These are phyloP conservation scores for Rachicladosporium sp. DNA, from an alignment of 2,329 filamentous ascomycete species.

Conservation along the genomic window DNA sequence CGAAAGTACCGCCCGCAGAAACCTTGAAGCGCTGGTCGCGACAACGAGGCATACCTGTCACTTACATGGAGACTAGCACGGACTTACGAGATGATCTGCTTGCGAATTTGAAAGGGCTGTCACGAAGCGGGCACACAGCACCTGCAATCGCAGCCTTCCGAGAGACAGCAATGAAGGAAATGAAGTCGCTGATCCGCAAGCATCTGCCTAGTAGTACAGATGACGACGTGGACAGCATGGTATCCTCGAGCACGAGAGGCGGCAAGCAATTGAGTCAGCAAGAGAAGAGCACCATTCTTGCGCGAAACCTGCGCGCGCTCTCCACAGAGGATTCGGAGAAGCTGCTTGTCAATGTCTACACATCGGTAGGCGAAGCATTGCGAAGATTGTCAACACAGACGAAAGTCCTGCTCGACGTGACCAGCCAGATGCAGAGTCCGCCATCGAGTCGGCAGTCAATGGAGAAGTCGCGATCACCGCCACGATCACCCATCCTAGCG, in stretches of 20 bases:
- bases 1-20: slow-evolving; percentile 55
- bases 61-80: slow-evolving; percentile 64
- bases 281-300: slow-evolving; percentile 79
- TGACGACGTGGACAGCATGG: slow-evolving; percentile 82
- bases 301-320: slow-evolving; percentile 73
- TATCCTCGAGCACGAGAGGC: slow-evolving; percentile 66
- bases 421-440: slow-evolving; percentile 53
- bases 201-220: slow-evolving; percentile 87
- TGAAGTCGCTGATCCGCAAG: slow-evolving; percentile 70
- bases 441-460: slow-evolving; percentile 23
- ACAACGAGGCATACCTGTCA: slow-evolving; percentile 44
- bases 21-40: slow-evolving; percentile 73
- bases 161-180: slow-evolving; percentile 71
- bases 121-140: slow-evolving; percentile 65
- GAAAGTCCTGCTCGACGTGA: slow-evolving; percentile 89
- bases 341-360: slow-evolving; percentile 71
- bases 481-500: slow-evolving; percentile 33
- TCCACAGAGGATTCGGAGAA: slow-evolving; percentile 76
- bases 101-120: slow-evolving; percentile 63
- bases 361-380: slow-evolving; percentile 74
- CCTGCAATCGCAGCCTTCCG: slow-evolving; percentile 75
- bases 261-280: slow-evolving; percentile 62
- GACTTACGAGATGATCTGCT: slow-evolving; percentile 58
- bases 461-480: slow-evolving; percentile 26
- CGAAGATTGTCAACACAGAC: slow-evolving; percentile 78